Base-by-base conservation (phyloP, 768 basidiomycete genomes). In the Xerocomellus intermedius region DNA sequence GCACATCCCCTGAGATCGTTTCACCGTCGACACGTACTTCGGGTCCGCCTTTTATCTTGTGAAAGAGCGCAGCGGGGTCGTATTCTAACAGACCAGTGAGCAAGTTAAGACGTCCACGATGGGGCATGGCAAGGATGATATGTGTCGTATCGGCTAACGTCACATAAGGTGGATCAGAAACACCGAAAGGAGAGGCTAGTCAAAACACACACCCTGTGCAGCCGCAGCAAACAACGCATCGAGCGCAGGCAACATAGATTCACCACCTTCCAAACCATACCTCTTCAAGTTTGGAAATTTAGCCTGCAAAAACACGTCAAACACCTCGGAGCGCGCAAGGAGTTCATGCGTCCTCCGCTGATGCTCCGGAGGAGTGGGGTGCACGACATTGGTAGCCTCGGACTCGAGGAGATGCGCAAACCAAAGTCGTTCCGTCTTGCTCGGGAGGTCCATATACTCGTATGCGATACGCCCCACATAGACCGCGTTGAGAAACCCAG, bases 211-310 rank as follows among this genome's bases (percentile, higher is more conserved):
- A 85, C 86, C 81, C 62, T 75, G 71, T 3, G 89, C 79, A 8
- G 91, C 86, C 2, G 80, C 75, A 0, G 77, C 73, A 62, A 97
- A 91, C 17, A 97, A 69, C 0, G 82, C 76, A 56, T 94, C 91
- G 3, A 96, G 74, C 1, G 92, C 94, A 5, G 92, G 89, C 24
- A 97, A 72, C 94, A 96, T 95, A 3, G 91, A 92, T 74, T 96
- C 94, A 2, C 89, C 94, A 3, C 94, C 94, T 70, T 97, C 94
- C 36, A 95, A 77, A 0, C 91, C 93, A 69, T 92, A 92, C 64
- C 89, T 81, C 71, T 90, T 91, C 68, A 91, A 63, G 71, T 92
- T 94, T 1, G 94, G 93, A 66, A 95, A 96, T 70, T 94, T 94
- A 49, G 82, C 75, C 64, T 93, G 91, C 42, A 94, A 73, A 66